Evolutionary conservation across 352 stramenopile genomes (phyloP), one percentile per base, ranked within the genome.

Genomic region (Phytophthora ohioensis): DNA sequence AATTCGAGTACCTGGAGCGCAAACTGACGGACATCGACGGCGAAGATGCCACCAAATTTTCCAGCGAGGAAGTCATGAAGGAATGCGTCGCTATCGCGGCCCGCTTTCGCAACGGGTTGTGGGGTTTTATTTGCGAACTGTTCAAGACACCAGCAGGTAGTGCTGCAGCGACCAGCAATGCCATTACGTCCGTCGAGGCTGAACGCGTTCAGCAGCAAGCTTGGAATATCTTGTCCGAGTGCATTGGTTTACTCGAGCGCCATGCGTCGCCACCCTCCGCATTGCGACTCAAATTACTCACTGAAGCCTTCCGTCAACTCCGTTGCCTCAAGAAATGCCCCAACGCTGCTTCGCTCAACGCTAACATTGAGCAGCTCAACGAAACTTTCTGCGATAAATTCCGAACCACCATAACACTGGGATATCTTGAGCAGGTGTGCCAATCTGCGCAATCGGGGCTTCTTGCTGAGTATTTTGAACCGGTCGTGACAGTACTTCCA

Each of bases 121-220:
- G 87, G 87, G 71, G 77, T 6, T 84, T 93, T 11, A 86, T 93
- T 38, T 93, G 86, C 57, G 85, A 95, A 27, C 54, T 91, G 6
- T 93, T 95, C 66, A 87, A 88, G 66, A 75, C 79, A 0, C 56
- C 79, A n/a, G 62, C 73, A 8, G 53, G 59, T 15, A 79, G 69
- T 36, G 64, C 62, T 2, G 66, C 56, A 15, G 60, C 51, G 6
- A 79, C 56, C 12, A 73, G 54, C 32, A 78, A 60, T 38, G 36
- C 56, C 3, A 81, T 92, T 36, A 90, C 80, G 2, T 93, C 88
- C 0, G 66, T 79, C 8, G 86, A 95, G 46, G 86, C 86, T 9
- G 85, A 94, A 60, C 60, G 72, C 9, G 82, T 93, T 6, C 86
- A 95, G 42, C 67, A 84, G 21, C 82, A 90, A 60, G 80, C 83